Base-by-base conservation (phyloP, 345 rosid genomes). In the Pugionium dolabratum region DNA sequence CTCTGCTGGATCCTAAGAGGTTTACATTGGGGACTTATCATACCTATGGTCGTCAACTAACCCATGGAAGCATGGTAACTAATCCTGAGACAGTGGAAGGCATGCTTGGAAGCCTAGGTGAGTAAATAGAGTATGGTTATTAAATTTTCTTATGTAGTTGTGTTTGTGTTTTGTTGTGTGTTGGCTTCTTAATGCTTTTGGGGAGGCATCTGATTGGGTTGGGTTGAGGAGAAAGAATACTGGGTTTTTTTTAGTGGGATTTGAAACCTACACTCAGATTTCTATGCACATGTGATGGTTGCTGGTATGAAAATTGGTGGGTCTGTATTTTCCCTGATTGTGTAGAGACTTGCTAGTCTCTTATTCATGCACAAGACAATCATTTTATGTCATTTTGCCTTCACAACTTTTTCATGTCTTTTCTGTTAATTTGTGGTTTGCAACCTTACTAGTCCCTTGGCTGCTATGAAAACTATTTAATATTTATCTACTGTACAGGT, bases 81-180 rank as follows among this genome's bases (percentile, higher is more conserved):
- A 84, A 75, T 72, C 89, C 89, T 2, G 86, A 83, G 82, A 87
- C 89, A 30, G 84, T 92, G 67, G 89, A 83, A 34, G 95, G 92
- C 75, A 92, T 92, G 96, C 79, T 92, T 73, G 85, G 79, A 78
- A 89, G 92, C 78, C 72, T 92, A 78, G 96, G 98, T 90, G 79
- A 79, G 78, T 61, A 48, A 48, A 55, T 26, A 52, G 30, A 45
- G 6, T 33, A 40, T 39, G 35, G 48, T 60, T 58, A 45, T 37
- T 46, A 35, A 34, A 61, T 10, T 53, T 49, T 50, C 42, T 3
- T 7, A 41, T 57, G 46, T 71, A 56, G 59, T 64, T 64, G 66
- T 46, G 26, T 18, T 18, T 18, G 18, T 18, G 18, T 18, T 18
- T 18, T 18, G 37, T 64, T 64, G 51, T 70, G 41, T 61, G 40